Evolutionary conservation across 331 rosid species (phyloP).

Genomic region (Rhamnella rubrinervis): DNA sequence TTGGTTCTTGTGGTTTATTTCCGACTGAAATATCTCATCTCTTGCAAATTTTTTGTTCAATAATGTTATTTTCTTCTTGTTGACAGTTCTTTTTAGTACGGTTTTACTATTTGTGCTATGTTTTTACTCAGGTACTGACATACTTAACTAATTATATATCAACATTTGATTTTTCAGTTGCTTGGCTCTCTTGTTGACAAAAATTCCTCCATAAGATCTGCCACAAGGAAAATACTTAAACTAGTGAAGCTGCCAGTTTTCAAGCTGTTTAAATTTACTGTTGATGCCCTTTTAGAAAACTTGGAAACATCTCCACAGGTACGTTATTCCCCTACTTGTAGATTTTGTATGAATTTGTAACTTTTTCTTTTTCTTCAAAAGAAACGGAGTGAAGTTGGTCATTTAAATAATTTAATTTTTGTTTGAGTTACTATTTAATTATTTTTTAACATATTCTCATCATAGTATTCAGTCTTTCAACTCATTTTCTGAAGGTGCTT

Average conservation of each 20-base stretch:
- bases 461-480: not conserved
- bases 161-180: conserved; percentile 55
- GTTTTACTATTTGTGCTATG: not conserved
- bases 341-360: not conserved
- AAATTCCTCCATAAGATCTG: conserved; percentile 48
- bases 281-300: conserved; percentile 60
- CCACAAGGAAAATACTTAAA: conserved; percentile 60
- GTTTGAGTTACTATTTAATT: too few species aligned
- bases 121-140: not conserved
- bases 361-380: not conserved
- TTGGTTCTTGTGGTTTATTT: too few species aligned
- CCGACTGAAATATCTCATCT: too few species aligned
- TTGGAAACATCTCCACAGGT: conserved; percentile 68
- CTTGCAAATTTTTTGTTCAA: too few species aligned
- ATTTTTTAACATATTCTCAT: not conserved
- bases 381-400: not conserved
- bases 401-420: not conserved
- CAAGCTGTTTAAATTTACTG: conserved; percentile 45
- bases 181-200: conserved; percentile 61
- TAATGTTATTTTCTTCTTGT: too few species aligned
- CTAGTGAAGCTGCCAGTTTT: conserved; percentile 52
- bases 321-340: conserved; percentile 7
- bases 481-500: not conserved
- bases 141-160: not conserved
- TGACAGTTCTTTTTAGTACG: too few species aligned